A percentile compares a stretch with the other conserved stretches of the same genome.
Conservation (phyloP, 1,284 basidiomycete species). For the Trichosporon faecale region DNA sequence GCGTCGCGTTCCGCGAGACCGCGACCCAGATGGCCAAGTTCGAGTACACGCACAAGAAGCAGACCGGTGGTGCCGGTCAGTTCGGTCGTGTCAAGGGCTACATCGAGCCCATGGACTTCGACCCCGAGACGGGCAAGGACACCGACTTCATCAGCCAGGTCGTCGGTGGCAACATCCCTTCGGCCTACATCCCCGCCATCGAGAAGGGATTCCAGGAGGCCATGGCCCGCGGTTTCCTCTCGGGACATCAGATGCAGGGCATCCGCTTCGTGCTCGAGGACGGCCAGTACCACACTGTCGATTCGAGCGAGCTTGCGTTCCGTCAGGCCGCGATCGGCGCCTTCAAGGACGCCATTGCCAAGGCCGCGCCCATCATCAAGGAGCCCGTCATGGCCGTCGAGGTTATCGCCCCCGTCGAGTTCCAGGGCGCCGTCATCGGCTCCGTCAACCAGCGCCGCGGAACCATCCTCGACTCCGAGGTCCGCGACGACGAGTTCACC, state of each 20-base stretch:
- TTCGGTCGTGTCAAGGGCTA: slow-evolving; percentile 89
- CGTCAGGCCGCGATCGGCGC: slow-evolving; percentile 84
- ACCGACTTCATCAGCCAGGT: slow-evolving; percentile 83
- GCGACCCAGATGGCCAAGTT: slow-evolving; percentile 79
- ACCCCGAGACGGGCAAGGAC: slow-evolving; percentile 78
- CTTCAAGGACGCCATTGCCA: slow-evolving; percentile 84
- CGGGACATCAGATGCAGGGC: slow-evolving; percentile 84
- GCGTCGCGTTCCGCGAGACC: slow-evolving; percentile 95
- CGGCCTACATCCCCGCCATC: slow-evolving; percentile 87
- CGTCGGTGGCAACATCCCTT: slow-evolving; percentile 89
- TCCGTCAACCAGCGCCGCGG: slow-evolving; percentile 90
- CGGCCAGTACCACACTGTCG: slow-evolving; percentile 89
- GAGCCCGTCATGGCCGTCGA: slow-evolving; percentile 99
- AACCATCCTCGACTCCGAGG: slow-evolving; percentile 93
- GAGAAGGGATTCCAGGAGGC: slow-evolving; percentile 98
- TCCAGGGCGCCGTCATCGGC: slow-evolving; percentile 95
- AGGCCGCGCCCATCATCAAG: slow-evolving; percentile 75
- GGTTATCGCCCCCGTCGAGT: slow-evolving; percentile 91
- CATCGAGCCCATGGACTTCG: slow-evolving; percentile 85
- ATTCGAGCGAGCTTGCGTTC: slow-evolving; percentile 97
- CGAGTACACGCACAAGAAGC: slow-evolving; percentile 96
- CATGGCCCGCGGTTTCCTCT: slow-evolving; percentile 82
- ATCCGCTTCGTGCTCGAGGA: slow-evolving; percentile 87
- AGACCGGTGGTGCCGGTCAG: slow-evolving; percentile 95
- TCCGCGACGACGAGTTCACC: slow-evolving; percentile 96